phyloP scores from a whole-genome alignment of 345 rosid genomes.

The Adansonia digitata region DNA sequence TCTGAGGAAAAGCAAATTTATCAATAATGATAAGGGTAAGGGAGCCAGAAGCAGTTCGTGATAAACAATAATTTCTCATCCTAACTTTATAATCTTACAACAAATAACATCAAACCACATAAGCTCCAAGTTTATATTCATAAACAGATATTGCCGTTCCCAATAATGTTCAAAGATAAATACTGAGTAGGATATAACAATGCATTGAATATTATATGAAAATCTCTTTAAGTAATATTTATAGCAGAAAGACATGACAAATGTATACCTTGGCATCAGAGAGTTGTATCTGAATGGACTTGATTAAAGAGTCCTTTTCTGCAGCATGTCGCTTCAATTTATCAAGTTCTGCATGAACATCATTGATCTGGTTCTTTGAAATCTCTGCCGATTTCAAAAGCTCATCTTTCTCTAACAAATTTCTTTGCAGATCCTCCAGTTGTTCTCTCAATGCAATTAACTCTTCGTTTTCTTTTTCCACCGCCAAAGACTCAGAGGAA shows the following conservation, averaged over 20 bases:
- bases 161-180: not conserved
- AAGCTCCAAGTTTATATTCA: not conserved
- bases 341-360: conserved; percentile 46
- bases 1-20: conserved; percentile 29
- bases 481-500: conserved; percentile 42
- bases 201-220: not conserved
- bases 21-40: not conserved
- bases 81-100: not conserved
- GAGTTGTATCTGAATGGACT: conserved; percentile 67
- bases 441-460: conserved; percentile 56
- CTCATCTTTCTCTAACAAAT: conserved; percentile 79
- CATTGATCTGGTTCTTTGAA: conserved; percentile 44
- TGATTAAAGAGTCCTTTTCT: conserved; percentile 64
- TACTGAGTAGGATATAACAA: not conserved
- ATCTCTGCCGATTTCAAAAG: conserved; percentile 61
- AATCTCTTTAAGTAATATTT: not conserved
- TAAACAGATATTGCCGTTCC: not conserved
- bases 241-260: not conserved
- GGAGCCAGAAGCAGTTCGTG: not conserved
- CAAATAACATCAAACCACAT: not conserved
- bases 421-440: conserved; percentile 63
- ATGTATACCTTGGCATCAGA: conserved; percentile 76
- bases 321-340: conserved; percentile 50
- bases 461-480: conserved; percentile 63
- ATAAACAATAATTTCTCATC: not conserved